Conservation (phyloP, 2,329 filamentous ascomycete species). For the Cladosporium halotolerans region DNA sequence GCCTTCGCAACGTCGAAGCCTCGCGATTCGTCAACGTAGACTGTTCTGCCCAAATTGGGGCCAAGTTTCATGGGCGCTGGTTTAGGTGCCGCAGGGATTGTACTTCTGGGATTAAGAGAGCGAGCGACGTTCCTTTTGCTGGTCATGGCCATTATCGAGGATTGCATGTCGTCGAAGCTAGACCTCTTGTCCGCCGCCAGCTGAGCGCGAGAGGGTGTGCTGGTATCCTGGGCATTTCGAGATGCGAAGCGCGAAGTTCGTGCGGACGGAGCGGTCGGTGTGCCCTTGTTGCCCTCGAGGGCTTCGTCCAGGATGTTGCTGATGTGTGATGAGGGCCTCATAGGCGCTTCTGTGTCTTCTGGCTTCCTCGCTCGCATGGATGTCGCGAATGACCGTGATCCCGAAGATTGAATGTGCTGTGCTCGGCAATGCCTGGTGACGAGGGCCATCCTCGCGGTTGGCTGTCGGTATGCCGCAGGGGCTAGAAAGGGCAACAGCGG, state of each 20-base stretch:
- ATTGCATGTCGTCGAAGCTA: conserved; percentile 14
- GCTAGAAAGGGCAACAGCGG: conserved; percentile 20
- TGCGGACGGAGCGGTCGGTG: conserved; percentile 18
- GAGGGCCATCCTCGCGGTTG: conserved; percentile 12
- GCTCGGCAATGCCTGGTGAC: conserved; percentile 13
- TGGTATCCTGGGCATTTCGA: conserved; percentile 18
- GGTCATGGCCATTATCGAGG: neutral
- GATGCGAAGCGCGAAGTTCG: conserved; percentile 27
- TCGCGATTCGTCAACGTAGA: conserved; percentile 29
- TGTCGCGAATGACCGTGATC: conserved; percentile 19
- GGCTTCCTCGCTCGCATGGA: conserved; percentile 2
- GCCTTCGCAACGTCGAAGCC: conserved; percentile 45
- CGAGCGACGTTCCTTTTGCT: conserved; percentile 1
- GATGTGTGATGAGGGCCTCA: conserved; percentile 19
- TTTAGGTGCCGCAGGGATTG: conserved; percentile 5
- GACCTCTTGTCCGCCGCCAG: conserved; percentile 9
- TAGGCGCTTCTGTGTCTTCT: conserved; percentile 15
- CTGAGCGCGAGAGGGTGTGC: conserved; percentile 14
- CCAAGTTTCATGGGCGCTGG: conserved; percentile 30
- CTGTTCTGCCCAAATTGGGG: conserved; percentile 35
- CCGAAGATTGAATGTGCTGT: conserved; percentile 12
- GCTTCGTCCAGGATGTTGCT: conserved; percentile 24
- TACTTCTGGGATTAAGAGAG: conserved; percentile 14
- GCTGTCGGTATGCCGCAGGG: conserved; percentile 14
- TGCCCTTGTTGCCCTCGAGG: conserved; percentile 25